Evolutionary conservation across 192 early-diverging fungal genomes (phyloP), one percentile per base, ranked within the genome.

Genomic region (Endogone sp.): DNA sequence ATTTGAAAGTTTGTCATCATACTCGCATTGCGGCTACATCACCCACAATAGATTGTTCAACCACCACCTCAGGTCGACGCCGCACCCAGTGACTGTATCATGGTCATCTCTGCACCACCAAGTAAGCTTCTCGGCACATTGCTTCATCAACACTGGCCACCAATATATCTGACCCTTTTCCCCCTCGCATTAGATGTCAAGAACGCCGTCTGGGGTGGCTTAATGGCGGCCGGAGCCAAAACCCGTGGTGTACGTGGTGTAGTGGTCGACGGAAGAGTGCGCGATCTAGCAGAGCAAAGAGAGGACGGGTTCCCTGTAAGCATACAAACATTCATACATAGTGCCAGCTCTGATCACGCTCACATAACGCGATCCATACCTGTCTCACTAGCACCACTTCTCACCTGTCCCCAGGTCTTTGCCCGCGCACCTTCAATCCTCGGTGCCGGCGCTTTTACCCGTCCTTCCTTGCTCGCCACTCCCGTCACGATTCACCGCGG

Each of bases 201-300:
- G 56, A 84, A 84, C 65, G 86, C 84, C 0, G 82, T 82, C 29
- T 87, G 86, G 86, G 86, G 86, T 11, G 86, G 86, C 26, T 68
- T 87, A 2, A 85, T 87, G 82, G 79, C 81, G 3, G 84, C 86
- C 22, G 66, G 86, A 37, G 86, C 82, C 0, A 79, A 77, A 37
- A 60, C 69, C 29, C 76, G 64, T 61, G 76, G 81, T 23, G 79
- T 72, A 0, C 68, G 76, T n/a, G 86, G 84, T 21, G 84, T 85
- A 10, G 71, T 87, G 2, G 76, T 87, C 21, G 86, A 87, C 76
- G 77, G 77, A 2, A 64, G 77, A 20, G 71, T 87, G 49, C 75
- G 86, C 31, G 86, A 87, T 67, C 67, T 87, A 24, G 78, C 72
- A 31, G 86, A 87, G 54, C 77, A 85, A 27, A 80, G 84, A n/a